Evolutionary conservation across 306 rosid genomes (phyloP).

Genomic region (Datisca glomerata): DNA sequence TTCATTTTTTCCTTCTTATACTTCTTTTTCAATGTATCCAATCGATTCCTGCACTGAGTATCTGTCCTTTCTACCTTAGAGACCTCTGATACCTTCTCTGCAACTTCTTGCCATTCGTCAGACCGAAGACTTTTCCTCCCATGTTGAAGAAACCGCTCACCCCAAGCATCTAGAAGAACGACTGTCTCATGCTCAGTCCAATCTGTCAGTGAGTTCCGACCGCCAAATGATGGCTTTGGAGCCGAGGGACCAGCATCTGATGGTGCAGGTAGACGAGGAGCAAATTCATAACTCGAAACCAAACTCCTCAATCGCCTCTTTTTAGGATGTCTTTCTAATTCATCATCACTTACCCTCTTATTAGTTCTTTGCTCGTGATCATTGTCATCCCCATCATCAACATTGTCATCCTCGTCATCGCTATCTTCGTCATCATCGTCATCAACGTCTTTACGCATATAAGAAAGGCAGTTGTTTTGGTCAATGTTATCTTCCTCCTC

Average conservation of each 20-base stretch:
- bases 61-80: slow-evolving; percentile 67
- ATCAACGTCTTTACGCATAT: slow-evolving; percentile 20
- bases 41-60: slow-evolving; percentile 77
- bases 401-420: background rate
- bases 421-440: slow-evolving; percentile 26
- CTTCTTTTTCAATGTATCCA: slow-evolving; percentile 82
- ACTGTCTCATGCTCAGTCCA: slow-evolving; percentile 81
- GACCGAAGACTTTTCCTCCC: slow-evolving; percentile 86
- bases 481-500: slow-evolving; percentile 32
- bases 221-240: slow-evolving; percentile 47
- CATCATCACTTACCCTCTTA: slow-evolving; percentile 29
- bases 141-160: slow-evolving; percentile 66
- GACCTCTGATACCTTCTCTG: slow-evolving; percentile 68
- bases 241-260: slow-evolving; percentile 23
- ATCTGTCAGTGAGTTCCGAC: slow-evolving; percentile 60
- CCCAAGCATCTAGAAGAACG: slow-evolving; percentile 84
- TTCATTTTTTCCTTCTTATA: slow-evolving; percentile 75
- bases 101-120: slow-evolving; percentile 93
- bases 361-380: slow-evolving; percentile 21
- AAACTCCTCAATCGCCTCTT: slow-evolving; percentile 68
- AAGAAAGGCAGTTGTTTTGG: slow-evolving; percentile 26
- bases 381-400: slow-evolving; percentile 12
- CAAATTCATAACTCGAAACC: slow-evolving; percentile 68
- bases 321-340: slow-evolving; percentile 48
- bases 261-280: slow-evolving; percentile 44